Evolutionary conservation across 2,329 filamentous ascomycete genomes (phyloP), one percentile per base, ranked within the genome.

Genomic region (Sporothrix dimorphospora): DNA sequence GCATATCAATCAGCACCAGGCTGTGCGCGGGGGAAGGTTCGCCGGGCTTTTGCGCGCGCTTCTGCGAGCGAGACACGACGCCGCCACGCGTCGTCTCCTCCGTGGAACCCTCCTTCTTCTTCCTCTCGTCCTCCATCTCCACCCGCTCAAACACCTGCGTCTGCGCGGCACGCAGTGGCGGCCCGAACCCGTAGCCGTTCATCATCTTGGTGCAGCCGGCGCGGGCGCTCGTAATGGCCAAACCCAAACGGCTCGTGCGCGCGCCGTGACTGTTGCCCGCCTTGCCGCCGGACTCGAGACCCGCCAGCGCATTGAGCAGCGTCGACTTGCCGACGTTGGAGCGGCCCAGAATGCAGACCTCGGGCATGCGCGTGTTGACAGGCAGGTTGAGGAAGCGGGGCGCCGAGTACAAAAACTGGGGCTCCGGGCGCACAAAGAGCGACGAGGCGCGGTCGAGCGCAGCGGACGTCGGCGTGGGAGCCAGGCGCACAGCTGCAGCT

Each of bases 281-380:
- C 53, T 63, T 19, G 59, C 67, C 72, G 73, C 72, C 71, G 71
- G 72, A 65, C 74, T 68, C 73, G 61, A 77, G 75, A 45, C 90
- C 90, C 1, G 91, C 88, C 45, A 97, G 86, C 21, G 92, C 91
- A 78, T 97, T 97, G 81, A 97, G 90, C 76, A 97, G 92, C 19
- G 93, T 93, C 1, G 93, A 96, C 80, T 97, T 97, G 78, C 94
- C 94, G 55, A 94, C 93, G 79, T 97, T 97, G 75, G 93, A 94
- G 77, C 94, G 94, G 57, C 94, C 94, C 49, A 97, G 89, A 61
- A 97, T 87, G 78, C 93, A 91, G 68, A 97, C 87, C 75, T 90
- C 88, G 59, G 88, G 88, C 4, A 85, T 80, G 74, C 82, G 81
- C 30, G 83, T 83, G 78, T 89, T 89, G 76, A 82, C 78, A 40